Base-by-base conservation (phyloP, 2,329 filamentous ascomycete species). In the Beauveria caledonica region DNA sequence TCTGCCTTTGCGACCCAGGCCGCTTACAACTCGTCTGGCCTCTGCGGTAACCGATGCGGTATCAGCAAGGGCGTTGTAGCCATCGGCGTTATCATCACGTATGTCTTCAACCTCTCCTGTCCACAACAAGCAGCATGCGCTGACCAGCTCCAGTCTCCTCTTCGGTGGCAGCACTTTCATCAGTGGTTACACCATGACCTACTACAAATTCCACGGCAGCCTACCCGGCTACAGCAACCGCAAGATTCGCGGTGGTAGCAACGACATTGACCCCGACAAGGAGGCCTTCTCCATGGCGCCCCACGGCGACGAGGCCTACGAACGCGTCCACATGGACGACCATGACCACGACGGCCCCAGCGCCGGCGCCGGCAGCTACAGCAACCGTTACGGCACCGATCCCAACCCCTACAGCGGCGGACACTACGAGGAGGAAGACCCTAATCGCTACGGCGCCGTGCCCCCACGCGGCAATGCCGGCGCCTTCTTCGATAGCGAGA, bases 251-350 rank as follows among this genome's bases (percentile, higher is more conserved):
- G 69, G 70, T 62, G 69, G 69, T 62, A 65, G 62, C 62, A 72
- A 77, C 65, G 81, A 83, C 73, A 86, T 86, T 65, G 85, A 87
- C 69, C 85, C 85, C 0, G 85, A 88, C 71, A 87, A 87, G 76
- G 84, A 85, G 29, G 85, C 85, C 62, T 88, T 88, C 73, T 86
- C 83, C 60, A 86, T 85, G 72, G 83, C 82, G 15, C 83, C 83
- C n/a, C 81, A 85, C 68, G 84, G 85, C 66, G 85, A 87, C 64
- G 85, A 87, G 68, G 80, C 82, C 48, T 87, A 87, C 67, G 82
- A 84, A 55, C 82, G 82, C 15, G 79, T 87, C 63, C 78, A 85
- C 70, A 76, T 78, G 73, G 77, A 82, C 61, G 80, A 84, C 66
- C 77, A 83, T 63, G 76, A 81, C 58, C 69, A 76, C 65, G 71